Conservation (phyloP, 2,329 filamentous ascomycete genomes). For the Aspergillus terreus region DNA sequence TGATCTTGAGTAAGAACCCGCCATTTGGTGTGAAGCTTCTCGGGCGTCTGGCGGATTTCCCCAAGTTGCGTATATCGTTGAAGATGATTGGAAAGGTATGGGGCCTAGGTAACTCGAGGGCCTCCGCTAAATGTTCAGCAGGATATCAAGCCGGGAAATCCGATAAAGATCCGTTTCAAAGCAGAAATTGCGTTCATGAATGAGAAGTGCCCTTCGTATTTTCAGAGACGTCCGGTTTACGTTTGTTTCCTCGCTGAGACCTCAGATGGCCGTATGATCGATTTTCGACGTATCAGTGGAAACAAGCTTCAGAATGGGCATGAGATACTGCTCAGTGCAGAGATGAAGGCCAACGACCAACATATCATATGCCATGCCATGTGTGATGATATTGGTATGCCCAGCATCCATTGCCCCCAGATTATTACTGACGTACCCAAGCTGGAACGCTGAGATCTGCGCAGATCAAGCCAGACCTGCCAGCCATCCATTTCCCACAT, state of each 20-base stretch:
- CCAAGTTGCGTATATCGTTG: constrained; percentile 58
- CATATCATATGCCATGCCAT: constrained; percentile 66
- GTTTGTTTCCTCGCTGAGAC: constrained; percentile 72
- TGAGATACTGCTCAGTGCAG: constrained; percentile 57
- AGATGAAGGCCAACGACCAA: constrained; percentile 53
- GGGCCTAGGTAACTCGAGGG: constrained; percentile 19
- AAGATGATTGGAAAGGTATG: constrained; percentile 48
- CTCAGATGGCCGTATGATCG: constrained; percentile 63
- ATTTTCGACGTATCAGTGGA: constrained; percentile 65
- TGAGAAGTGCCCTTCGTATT: constrained; percentile 55
- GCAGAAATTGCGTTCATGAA: constrained; percentile 71
- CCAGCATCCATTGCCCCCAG: background rate
- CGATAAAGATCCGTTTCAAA: constrained; percentile 59
- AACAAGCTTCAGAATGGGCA: constrained; percentile 61
- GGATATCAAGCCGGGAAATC: constrained; percentile 35
- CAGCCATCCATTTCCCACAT: constrained; percentile 42
- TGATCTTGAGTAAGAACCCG: constrained; percentile 71
- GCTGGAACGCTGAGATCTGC: constrained; percentile 57
- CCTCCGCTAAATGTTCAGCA: constrained; percentile 15
- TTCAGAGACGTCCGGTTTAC: constrained; percentile 62
- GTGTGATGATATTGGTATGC: constrained; percentile 75
- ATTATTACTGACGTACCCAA: constrained; percentile 23
- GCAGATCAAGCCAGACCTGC: constrained; percentile 49
- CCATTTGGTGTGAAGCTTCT: constrained; percentile 74
- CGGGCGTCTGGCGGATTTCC: constrained; percentile 65